phyloP scores from a whole-genome alignment of 495 filamentous ascomycete genomes.

The Aspergillus hancockii region DNA sequence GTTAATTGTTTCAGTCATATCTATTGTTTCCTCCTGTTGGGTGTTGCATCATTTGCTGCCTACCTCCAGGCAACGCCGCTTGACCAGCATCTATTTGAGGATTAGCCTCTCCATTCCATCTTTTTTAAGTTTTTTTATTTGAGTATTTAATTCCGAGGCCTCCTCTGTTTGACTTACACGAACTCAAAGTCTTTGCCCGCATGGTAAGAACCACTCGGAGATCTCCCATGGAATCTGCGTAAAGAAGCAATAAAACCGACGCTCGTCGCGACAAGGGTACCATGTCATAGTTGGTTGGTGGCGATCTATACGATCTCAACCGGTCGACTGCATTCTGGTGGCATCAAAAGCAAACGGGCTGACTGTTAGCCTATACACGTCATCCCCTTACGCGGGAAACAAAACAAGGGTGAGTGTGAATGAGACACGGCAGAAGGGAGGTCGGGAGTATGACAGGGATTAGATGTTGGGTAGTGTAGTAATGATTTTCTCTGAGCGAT shows the following conservation, averaged over 20 bases:
- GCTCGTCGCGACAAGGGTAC: slow-evolving; percentile 73
- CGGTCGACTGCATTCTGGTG: slow-evolving; percentile 72
- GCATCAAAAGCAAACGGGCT: slow-evolving; percentile 12
- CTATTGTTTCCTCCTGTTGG: neutral
- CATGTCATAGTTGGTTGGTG: slow-evolving; percentile 58
- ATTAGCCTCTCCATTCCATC: neutral
- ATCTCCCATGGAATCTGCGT: slow-evolving; percentile 75
- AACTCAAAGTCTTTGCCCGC: slow-evolving; percentile 71
- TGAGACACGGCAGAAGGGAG: neutral
- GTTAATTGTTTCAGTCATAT: neutral
- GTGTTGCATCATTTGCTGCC: slow-evolving; percentile 36
- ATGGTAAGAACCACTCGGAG: slow-evolving; percentile 84
- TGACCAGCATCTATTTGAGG: slow-evolving; percentile 62
- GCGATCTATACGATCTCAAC: slow-evolving; percentile 68
- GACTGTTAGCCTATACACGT: neutral
- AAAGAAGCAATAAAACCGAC: slow-evolving; percentile 82
- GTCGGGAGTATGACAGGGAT: neutral
- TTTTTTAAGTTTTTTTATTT: neutral
- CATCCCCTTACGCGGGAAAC: neutral
- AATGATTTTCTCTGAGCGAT: neutral
- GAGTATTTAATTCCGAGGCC: neutral
- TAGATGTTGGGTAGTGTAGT: neutral
- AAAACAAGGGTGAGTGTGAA: neutral
- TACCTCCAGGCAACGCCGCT: slow-evolving; percentile 84
- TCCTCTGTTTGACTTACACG: slow-evolving; percentile 37